A percentile compares a stretch with the other conserved stretches of the same genome.
These are phyloP conservation scores for Dendrobium chrysotoxum DNA, from an alignment of 106 monocot genomes.

Conservation along the genomic window DNA sequence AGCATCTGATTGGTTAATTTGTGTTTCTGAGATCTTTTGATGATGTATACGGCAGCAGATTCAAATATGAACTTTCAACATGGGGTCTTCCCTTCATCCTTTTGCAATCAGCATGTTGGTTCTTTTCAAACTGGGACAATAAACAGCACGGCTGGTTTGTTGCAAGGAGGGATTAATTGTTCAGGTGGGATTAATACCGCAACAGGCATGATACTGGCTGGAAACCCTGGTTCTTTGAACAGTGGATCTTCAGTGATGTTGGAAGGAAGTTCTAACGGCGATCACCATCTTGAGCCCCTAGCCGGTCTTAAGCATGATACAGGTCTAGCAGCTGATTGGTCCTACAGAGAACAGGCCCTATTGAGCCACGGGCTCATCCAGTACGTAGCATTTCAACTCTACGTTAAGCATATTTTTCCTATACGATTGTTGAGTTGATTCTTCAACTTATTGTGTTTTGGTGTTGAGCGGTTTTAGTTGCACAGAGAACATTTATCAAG, in stretches of 20 bases:
- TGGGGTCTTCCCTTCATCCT: conserved; percentile 34
- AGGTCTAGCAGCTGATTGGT: conserved; percentile 49
- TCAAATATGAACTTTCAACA: conserved; percentile 57
- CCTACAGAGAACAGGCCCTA: conserved; percentile 36
- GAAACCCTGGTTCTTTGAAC: conserved; percentile 19
- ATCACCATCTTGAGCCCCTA: conserved; percentile 19
- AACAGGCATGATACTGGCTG: conserved; percentile 22
- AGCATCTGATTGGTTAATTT: neutral
- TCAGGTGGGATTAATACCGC: conserved; percentile 24
- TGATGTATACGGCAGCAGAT: conserved; percentile 52
- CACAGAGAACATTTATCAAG: neutral
- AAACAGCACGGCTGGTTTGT: conserved; percentile 24
- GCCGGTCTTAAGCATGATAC: conserved; percentile 50
- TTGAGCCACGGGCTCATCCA: conserved; percentile 38
- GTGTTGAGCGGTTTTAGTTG: neutral
- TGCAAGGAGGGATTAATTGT: conserved; percentile 21
- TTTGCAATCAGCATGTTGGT: conserved; percentile 46
- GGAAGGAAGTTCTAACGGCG: conserved; percentile 6
- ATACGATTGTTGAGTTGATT: neutral
- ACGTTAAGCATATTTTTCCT: neutral
- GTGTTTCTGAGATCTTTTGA: neutral
- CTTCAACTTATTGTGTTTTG: neutral
- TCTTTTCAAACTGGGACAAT: conserved; percentile 56
- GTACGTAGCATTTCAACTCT: conserved; percentile 20
- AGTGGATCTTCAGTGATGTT: conserved; percentile 19